These are phyloP conservation scores for Fusarium ramigenum DNA, from an alignment of 2,329 filamentous ascomycete species.

Conservation along the genomic window DNA sequence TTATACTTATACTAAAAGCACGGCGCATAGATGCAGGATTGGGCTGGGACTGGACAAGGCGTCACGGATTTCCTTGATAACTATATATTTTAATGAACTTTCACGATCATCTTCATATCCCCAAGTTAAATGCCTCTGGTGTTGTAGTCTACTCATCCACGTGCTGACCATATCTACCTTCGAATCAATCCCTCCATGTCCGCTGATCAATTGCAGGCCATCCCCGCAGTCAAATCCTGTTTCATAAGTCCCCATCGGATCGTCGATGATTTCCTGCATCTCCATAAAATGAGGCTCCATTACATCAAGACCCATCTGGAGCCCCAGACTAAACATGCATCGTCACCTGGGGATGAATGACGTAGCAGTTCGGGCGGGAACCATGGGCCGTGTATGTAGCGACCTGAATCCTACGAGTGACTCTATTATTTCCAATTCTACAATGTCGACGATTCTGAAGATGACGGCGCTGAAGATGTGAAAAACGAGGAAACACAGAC, in stretches of 20 bases:
- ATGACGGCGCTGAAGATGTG: too few species aligned
- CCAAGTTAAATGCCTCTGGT: too few species aligned
- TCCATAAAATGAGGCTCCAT: conserved; percentile 27
- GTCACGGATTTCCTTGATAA: conserved; percentile 11
- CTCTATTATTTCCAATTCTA: too few species aligned
- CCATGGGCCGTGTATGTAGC: background rate
- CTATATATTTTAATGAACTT: conserved; percentile 12
- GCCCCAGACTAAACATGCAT: conserved; percentile 12
- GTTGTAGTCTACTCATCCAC: background rate
- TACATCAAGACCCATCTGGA: conserved; percentile 24
- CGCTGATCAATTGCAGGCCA: background rate
- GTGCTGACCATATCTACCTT: too few species aligned
- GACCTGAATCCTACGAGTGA: background rate
- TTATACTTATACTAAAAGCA: conserved; percentile 21
- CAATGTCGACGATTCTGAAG: too few species aligned
- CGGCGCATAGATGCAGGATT: conserved; percentile 12
- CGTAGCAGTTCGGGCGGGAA: background rate
- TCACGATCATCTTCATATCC: background rate
- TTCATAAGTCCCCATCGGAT: conserved; percentile 8
- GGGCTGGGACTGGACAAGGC: conserved; percentile 1
- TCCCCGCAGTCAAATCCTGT: conserved; percentile 11
- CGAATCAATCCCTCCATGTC: background rate
- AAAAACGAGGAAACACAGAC: too few species aligned
- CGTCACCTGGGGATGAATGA: background rate
- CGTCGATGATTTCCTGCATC: conserved; percentile 11